A percentile compares a stretch with the other conserved stretches of the same genome.
These are phyloP conservation scores for Ogataea naganishii DNA, from an alignment of 805 yeast species.

Conservation along the genomic window DNA sequence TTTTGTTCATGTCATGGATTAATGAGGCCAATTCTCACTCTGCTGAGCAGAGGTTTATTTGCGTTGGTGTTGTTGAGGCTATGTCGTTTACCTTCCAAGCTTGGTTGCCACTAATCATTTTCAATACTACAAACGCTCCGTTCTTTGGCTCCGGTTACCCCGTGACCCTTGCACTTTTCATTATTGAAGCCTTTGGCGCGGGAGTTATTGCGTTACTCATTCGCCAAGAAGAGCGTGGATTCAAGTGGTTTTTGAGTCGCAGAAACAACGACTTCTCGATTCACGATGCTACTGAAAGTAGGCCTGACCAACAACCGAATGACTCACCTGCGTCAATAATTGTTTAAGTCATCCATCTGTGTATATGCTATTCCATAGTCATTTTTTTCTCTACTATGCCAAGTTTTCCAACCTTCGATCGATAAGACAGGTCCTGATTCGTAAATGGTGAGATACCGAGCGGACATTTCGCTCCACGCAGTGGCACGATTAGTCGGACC, in stretches of 20 bases:
- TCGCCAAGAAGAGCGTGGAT: constrained; percentile 5
- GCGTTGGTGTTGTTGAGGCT: constrained; percentile 24
- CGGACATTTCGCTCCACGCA: too few species aligned
- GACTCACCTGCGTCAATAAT: too few species aligned
- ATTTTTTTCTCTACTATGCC: too few species aligned
- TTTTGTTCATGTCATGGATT: constrained; percentile 19
- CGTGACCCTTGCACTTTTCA: constrained; percentile 9
- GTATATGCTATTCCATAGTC: too few species aligned
- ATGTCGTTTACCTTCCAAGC: constrained; percentile 24
- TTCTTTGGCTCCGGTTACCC: constrained; percentile 24
- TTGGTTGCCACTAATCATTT: constrained; percentile 25
- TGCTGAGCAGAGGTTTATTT: constrained; percentile 16
- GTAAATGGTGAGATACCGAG: too few species aligned
- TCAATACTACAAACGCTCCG: constrained; percentile 27
- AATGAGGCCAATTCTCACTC: constrained; percentile 19
- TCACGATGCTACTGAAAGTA: too few species aligned
- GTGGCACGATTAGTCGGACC: too few species aligned
- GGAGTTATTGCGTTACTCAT: constrained; percentile 8
- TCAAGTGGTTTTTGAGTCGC: constrained; percentile 8
- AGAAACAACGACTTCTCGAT: constrained; percentile 8
- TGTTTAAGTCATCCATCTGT: too few species aligned
- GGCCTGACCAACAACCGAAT: too few species aligned
- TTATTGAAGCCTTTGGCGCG: constrained; percentile 9
- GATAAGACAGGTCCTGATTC: too few species aligned
- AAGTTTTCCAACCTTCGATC: too few species aligned